phyloP scores from a whole-genome alignment of 192 early-diverging fungal genomes.

The Mortierella claussenii region DNA sequence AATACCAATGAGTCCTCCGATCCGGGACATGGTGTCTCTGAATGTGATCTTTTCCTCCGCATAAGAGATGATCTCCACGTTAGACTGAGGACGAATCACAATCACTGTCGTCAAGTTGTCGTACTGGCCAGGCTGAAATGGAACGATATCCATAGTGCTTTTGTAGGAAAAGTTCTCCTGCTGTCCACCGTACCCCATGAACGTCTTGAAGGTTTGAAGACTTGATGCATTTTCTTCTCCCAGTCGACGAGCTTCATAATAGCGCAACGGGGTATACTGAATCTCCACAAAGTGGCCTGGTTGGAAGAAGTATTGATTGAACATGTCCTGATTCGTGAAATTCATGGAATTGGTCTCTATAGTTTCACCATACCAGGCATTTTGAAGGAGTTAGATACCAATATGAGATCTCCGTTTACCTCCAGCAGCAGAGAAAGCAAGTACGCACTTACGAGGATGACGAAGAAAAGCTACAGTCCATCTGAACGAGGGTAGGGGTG shows the following conservation, averaged over 20 bases:
- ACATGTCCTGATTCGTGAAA: neutral
- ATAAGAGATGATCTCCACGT: neutral
- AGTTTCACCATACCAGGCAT: neutral
- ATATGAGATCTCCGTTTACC: too few species aligned
- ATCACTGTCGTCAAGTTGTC: constrained; percentile 22
- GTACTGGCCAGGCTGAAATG: constrained; percentile 5
- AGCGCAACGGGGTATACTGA: constrained; percentile 13
- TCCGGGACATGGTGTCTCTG: constrained; percentile 29
- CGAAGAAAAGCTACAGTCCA: constrained; percentile 6
- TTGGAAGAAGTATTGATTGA: constrained; percentile 19
- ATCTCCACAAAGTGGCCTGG: constrained; percentile 39
- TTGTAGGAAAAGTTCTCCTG: constrained; percentile 1
- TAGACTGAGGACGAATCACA: constrained; percentile 17
- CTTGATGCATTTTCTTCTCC: neutral
- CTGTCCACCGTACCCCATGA: constrained; percentile 7
- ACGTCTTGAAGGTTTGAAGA: neutral
- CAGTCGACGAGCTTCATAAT: neutral
- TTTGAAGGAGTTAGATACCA: too few species aligned
- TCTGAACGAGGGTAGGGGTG: neutral
- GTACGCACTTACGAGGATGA: constrained; percentile 19
- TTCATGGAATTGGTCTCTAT: neutral
- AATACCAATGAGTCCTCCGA: constrained; percentile 29
- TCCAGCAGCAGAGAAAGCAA: neutral
- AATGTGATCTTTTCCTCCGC: constrained; percentile 21
- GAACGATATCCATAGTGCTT: neutral